Evolutionary conservation across 2,329 filamentous ascomycete genomes (phyloP).

Genomic region (Penicillium sp.): DNA sequence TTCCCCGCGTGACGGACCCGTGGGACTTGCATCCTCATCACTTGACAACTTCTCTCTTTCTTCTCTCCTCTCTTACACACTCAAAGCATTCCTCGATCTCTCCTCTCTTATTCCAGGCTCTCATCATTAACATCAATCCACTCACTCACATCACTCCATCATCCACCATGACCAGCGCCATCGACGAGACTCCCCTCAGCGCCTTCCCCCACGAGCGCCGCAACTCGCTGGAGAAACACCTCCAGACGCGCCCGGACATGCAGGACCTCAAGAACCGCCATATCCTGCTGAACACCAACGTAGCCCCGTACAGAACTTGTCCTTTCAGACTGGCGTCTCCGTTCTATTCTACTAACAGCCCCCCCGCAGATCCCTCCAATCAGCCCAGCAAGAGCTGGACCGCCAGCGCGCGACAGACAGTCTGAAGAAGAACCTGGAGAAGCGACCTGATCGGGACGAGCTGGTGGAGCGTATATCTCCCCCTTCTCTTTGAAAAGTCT

Average conservation of each 20-base stretch:
- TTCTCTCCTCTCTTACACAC: background rate
- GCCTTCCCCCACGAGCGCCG: constrained; percentile 53
- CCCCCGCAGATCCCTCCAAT: constrained; percentile 61
- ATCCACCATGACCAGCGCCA: constrained; percentile 9
- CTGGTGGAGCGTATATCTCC: constrained; percentile 71
- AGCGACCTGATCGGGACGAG: constrained; percentile 69
- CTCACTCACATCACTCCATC: background rate
- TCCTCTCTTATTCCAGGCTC: background rate
- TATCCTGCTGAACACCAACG: constrained; percentile 67
- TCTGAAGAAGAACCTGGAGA: constrained; percentile 65
- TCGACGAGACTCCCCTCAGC: constrained; percentile 63
- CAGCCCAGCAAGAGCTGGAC: constrained; percentile 63
- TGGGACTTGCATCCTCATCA: constrained; percentile 15
- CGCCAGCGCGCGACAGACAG: constrained; percentile 64
- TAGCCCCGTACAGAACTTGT: constrained; percentile 60
- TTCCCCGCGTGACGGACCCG: constrained; percentile 25
- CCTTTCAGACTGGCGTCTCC: background rate
- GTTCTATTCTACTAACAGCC: background rate
- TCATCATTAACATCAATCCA: background rate
- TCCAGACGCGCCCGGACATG: constrained; percentile 67
- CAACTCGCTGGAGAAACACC: constrained; percentile 72
- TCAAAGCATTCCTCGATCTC: background rate
- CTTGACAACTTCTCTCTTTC: constrained; percentile 17
- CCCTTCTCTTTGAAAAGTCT: background rate
- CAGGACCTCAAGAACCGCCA: constrained; percentile 69